Conservation (phyloP, 257 asterid genomes). For the Petunia secreta region DNA sequence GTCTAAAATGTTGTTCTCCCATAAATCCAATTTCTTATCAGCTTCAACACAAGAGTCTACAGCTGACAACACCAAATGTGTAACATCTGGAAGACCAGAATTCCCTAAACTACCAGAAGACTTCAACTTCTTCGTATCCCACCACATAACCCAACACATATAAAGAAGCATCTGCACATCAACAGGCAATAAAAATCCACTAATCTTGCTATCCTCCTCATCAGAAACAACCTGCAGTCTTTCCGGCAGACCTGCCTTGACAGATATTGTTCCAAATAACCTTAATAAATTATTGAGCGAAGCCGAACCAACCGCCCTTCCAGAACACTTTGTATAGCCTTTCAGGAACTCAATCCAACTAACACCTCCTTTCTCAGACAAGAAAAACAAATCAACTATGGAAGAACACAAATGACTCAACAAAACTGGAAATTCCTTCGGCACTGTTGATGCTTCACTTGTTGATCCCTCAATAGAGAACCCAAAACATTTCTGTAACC, state of each 20-base stretch:
- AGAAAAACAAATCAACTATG: slow-evolving; percentile 72
- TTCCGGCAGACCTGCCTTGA: slow-evolving; percentile 70
- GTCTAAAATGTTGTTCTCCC: slow-evolving; percentile 51
- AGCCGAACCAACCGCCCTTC: slow-evolving; percentile 64
- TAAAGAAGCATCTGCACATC: slow-evolving; percentile 60
- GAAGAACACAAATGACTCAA: slow-evolving; percentile 65
- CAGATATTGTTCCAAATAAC: slow-evolving; percentile 49
- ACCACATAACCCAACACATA: slow-evolving; percentile 69
- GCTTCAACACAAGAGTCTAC: slow-evolving; percentile 58
- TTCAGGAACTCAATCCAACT: slow-evolving; percentile 78
- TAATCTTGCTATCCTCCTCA: slow-evolving; percentile 68
- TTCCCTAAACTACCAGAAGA: slow-evolving; percentile 32
- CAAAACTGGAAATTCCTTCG: slow-evolving; percentile 54
- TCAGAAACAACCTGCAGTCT: slow-evolving; percentile 57
- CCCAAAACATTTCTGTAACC: slow-evolving; percentile 73
- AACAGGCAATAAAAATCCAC: slow-evolving; percentile 56
- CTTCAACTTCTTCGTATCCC: slow-evolving; percentile 60
- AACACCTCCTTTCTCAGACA: slow-evolving; percentile 62
- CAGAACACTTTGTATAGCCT: slow-evolving; percentile 77
- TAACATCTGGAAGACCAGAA: slow-evolving; percentile 64
- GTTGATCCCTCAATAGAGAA: slow-evolving; percentile 45
- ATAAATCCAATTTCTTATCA: slow-evolving; percentile 46
- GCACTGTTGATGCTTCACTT: slow-evolving; percentile 39
- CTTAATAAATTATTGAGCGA: slow-evolving; percentile 57
- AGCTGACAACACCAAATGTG: slow-evolving; percentile 72